Conservation (phyloP, 179 eudicot genomes). For the Monotropa hypopitys region DNA sequence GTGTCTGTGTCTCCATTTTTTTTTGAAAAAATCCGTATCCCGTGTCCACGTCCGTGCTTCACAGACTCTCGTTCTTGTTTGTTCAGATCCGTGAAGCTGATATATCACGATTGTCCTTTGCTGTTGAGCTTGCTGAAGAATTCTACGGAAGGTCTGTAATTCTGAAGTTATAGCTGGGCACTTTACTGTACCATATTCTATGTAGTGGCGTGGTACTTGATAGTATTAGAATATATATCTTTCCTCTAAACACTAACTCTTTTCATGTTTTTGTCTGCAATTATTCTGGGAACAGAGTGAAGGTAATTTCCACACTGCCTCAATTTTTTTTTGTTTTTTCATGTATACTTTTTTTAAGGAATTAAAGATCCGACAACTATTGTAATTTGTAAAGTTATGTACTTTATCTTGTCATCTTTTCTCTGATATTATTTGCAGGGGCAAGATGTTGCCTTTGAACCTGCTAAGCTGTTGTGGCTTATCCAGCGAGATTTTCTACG, state of each 20-base stretch:
- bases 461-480: conserved; percentile 91
- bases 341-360: background rate
- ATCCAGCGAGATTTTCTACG: conserved; percentile 97
- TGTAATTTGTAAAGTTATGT: background rate
- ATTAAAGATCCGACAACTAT: background rate
- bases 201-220: background rate
- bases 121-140: conserved; percentile 99
- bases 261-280: conserved; percentile 12
- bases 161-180: conserved; percentile 1
- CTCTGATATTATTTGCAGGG: conserved; percentile 38
- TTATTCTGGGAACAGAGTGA: conserved; percentile 47
- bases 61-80: conserved; percentile 1
- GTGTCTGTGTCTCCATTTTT: too few species aligned
- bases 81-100: conserved; percentile 88
- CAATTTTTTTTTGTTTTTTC: background rate
- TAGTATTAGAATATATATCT: background rate
- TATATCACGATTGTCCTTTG: conserved; percentile 86
- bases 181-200: background rate
- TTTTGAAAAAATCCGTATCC: too few species aligned
- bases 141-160: conserved; percentile 77
- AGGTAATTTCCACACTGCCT: conserved; percentile 40
- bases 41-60: background rate
- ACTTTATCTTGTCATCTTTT: background rate
- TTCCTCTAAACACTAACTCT: conserved; percentile 23
- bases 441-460: conserved; percentile 93